These are phyloP conservation scores for Megacollybia marginata DNA, from an alignment of 768 basidiomycete species.

Conservation along the genomic window DNA sequence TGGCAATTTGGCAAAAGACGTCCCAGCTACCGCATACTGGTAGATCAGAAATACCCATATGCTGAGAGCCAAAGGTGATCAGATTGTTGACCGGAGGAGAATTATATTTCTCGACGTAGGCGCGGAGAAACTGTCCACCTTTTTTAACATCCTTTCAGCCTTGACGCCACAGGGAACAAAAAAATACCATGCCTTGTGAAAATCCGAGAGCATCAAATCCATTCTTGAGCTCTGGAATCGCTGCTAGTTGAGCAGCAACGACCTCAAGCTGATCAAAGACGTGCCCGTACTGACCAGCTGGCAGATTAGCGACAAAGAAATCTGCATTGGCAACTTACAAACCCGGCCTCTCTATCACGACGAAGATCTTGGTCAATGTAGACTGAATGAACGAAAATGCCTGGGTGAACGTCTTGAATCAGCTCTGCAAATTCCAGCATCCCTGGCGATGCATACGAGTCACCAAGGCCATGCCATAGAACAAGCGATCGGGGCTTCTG, in stretches of 20 bases:
- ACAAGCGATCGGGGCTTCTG: conserved; percentile 46
- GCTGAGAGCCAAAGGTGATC: conserved; percentile 82
- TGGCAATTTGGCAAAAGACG: conserved; percentile 61
- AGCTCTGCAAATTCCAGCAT: conserved; percentile 57
- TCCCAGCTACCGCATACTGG: conserved; percentile 60
- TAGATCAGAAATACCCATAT: conserved; percentile 80
- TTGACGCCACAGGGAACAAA: too few relatives aligned
- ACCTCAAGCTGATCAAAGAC: conserved; percentile 60
- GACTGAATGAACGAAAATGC: conserved; percentile 72
- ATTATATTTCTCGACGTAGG: conserved; percentile 73
- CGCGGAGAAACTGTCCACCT: conserved; percentile 86
- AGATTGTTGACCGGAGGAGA: conserved; percentile 70
- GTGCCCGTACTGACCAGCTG: conserved; percentile 58
- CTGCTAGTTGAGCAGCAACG: conserved; percentile 58
- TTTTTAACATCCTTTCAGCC: background rate
- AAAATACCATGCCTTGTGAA: conserved; percentile 62
- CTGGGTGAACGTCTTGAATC: conserved; percentile 59
- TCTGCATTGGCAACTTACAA: conserved; percentile 42
- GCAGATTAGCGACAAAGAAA: conserved; percentile 3
- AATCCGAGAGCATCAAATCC: conserved; percentile 88
- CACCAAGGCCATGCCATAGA: conserved; percentile 79
- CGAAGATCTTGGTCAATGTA: conserved; percentile 57
- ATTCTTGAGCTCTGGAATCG: conserved; percentile 50
- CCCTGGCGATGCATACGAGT: conserved; percentile 66
- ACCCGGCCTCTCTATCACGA: conserved; percentile 61